phyloP scores from a whole-genome alignment of 805 yeast species.

The Tetrapisispora iriomotensis region DNA sequence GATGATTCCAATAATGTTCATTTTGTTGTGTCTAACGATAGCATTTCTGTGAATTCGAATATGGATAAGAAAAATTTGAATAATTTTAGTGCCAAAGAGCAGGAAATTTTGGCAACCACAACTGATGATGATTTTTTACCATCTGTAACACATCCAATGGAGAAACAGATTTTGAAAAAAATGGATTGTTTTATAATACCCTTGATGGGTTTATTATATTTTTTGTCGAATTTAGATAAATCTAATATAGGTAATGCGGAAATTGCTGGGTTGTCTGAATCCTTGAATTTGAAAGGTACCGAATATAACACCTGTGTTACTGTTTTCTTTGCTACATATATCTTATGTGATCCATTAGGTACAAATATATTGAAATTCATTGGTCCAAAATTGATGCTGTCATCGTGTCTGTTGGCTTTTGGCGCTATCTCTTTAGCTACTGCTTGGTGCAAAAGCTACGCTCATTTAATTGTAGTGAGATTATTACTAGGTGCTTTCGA shows the following conservation, averaged over 20 bases:
- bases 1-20: not conserved
- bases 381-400: slow-evolving; percentile 31
- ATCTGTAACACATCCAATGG: slow-evolving; percentile 24
- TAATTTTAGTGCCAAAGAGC: slow-evolving; percentile 6
- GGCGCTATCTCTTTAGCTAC: slow-evolving; percentile 37
- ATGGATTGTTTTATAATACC: slow-evolving; percentile 38
- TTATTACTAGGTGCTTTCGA: slow-evolving; percentile 45
- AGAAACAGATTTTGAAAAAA: slow-evolving; percentile 30
- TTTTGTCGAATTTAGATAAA: slow-evolving; percentile 41
- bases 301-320: slow-evolving; percentile 38
- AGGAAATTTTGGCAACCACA: slow-evolving; percentile 15
- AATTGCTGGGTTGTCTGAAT: slow-evolving; percentile 41
- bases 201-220: slow-evolving; percentile 34
- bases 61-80: not conserved
- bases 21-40: not conserved
- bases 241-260: slow-evolving; percentile 53
- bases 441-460: slow-evolving; percentile 34
- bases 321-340: slow-evolving; percentile 39
- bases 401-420: slow-evolving; percentile 26
- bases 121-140: slow-evolving; percentile 24
- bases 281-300: slow-evolving; percentile 30
- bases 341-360: slow-evolving; percentile 31
- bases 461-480: slow-evolving; percentile 37
- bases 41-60: not conserved
- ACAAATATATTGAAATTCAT: slow-evolving; percentile 31